phyloP scores from a whole-genome alignment of 805 yeast genomes.

The Ogataea pilisensis region DNA sequence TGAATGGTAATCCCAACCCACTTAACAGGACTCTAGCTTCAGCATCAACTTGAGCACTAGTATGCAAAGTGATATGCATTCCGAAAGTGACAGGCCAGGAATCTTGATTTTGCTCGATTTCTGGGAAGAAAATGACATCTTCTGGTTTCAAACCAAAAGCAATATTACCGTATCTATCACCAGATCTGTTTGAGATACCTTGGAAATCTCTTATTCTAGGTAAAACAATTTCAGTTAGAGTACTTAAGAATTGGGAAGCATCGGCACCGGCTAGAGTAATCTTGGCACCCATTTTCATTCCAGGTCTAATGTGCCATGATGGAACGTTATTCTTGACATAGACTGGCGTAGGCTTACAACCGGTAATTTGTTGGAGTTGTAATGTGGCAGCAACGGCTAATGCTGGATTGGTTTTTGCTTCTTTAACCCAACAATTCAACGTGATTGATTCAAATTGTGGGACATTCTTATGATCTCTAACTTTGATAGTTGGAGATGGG shows the following conservation, averaged over 20 bases:
- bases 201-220: conserved; percentile 87
- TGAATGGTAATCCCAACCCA: conserved; percentile 78
- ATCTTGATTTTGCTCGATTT: conserved; percentile 85
- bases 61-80: conserved; percentile 77
- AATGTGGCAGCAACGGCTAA: conserved; percentile 71
- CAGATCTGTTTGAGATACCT: conserved; percentile 72
- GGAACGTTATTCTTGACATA: conserved; percentile 78
- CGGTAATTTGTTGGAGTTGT: conserved; percentile 92
- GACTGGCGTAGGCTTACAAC: conserved; percentile 70
- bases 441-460: conserved; percentile 68
- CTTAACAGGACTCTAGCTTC: conserved; percentile 85
- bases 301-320: conserved; percentile 81
- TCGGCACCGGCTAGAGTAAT: conserved; percentile 72
- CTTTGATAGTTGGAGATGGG: conserved; percentile 69
- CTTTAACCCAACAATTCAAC: conserved; percentile 72
- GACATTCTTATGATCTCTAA: conserved; percentile 62
- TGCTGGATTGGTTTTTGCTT: conserved; percentile 66
- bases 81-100: conserved; percentile 86
- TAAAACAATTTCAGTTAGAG: conserved; percentile 85
- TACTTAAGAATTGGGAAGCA: conserved; percentile 79
- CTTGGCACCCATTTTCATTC: conserved; percentile 89
- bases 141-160: conserved; percentile 78
- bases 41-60: conserved; percentile 84
- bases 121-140: conserved; percentile 84
- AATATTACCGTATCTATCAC: conserved; percentile 83